Conservation (phyloP, 148 eudicot species). For the Spergularia marina region DNA sequence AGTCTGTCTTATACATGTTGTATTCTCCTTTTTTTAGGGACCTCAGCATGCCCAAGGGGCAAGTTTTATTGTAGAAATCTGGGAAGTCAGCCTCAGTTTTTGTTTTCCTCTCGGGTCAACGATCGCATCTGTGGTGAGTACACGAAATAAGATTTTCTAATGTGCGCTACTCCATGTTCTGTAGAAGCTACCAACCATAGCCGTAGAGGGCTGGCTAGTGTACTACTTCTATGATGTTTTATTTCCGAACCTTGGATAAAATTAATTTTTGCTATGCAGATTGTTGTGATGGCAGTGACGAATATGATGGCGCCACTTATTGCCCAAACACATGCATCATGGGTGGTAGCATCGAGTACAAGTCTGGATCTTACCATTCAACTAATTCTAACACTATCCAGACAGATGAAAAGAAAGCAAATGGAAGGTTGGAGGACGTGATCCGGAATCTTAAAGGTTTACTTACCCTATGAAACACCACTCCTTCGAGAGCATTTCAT, state of each 20-base stretch:
- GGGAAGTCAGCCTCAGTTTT: conserved; percentile 75
- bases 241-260: not conserved
- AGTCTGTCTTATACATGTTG: not conserved
- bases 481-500: not conserved
- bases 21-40: conserved; percentile 43
- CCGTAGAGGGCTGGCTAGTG: not conserved
- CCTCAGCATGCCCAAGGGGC: conserved; percentile 81
- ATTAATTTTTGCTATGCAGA: conserved; percentile 39
- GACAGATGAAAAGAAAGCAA: conserved; percentile 30
- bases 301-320: conserved; percentile 54
- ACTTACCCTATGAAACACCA: not conserved
- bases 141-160: not conserved
- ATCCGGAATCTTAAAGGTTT: conserved; percentile 56
- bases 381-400: conserved; percentile 21
- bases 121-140: conserved; percentile 85
- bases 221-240: not conserved
- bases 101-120: conserved; percentile 87
- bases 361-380: conserved; percentile 38
- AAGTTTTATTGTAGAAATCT: conserved; percentile 77
- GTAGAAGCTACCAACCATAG: not conserved
- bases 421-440: conserved; percentile 36
- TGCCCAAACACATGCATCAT: conserved; percentile 85
- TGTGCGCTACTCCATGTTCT: not conserved
- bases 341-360: conserved; percentile 71
- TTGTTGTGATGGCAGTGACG: conserved; percentile 99